Percentiles rank a stretch among this genome's conserved stretches.
Evolutionary conservation across 2,329 filamentous ascomycete species (phyloP).

Genomic region (Ophiocordyceps camponoti-floridani): DNA sequence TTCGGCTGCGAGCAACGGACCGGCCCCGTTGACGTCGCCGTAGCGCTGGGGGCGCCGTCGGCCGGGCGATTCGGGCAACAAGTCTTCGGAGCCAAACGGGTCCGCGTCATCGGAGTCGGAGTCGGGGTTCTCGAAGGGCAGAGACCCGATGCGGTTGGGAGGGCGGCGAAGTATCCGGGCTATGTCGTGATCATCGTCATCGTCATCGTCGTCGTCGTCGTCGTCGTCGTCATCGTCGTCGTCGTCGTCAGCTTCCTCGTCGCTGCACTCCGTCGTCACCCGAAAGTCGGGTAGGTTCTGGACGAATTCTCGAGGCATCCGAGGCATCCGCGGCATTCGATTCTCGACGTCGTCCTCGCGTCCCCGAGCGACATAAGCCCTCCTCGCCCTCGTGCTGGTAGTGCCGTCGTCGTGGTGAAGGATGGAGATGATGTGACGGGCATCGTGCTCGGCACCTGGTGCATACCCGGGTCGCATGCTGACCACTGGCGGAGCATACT

Average conservation of each 20-base stretch:
- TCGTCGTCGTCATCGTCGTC: not conserved
- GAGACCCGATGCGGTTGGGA: conserved; percentile 32
- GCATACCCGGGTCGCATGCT: conserved; percentile 1
- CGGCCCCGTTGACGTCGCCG: conserved; percentile 4
- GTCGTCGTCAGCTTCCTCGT: conserved; percentile 19
- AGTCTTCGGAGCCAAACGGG: conserved; percentile 10
- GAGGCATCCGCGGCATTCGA: conserved; percentile 20
- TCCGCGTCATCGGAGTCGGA: conserved; percentile 15
- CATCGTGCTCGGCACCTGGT: conserved; percentile 4
- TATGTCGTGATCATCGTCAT: conserved; percentile 18
- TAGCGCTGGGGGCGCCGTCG: conserved; percentile 4
- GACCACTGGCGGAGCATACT: conserved; percentile 24
- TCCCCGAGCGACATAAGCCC: conserved; percentile 22
- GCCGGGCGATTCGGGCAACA: conserved; percentile 8
- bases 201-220: conserved; percentile 8
- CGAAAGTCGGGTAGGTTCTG: conserved; percentile 28
- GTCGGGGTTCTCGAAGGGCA: conserved; percentile 34
- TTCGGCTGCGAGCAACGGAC: conserved; percentile 9
- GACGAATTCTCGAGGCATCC: conserved; percentile 39
- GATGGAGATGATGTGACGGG: conserved; percentile 27
- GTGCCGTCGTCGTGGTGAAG: conserved; percentile 33
- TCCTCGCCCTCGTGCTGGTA: conserved; percentile 26
- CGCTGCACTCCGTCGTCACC: conserved; percentile 41
- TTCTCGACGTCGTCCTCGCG: conserved; percentile 23
- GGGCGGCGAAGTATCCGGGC: conserved; percentile 17